Evolutionary conservation across 306 rosid genomes (phyloP).

Genomic region (Vigna nakashimae): DNA sequence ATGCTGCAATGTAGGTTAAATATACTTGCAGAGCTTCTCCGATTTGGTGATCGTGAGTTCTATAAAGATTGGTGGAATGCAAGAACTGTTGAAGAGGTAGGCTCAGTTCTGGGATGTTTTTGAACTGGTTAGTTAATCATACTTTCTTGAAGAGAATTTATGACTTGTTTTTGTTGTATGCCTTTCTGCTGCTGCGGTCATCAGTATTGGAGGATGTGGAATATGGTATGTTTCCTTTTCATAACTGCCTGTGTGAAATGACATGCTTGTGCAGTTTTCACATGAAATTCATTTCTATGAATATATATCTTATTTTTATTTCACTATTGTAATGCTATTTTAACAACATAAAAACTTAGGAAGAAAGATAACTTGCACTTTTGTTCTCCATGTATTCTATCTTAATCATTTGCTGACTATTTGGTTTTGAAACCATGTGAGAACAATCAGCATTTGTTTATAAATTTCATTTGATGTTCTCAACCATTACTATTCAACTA

Average conservation of each 20-base stretch:
- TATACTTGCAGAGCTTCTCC: conserved; percentile 91
- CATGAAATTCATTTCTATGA: conserved; percentile 5
- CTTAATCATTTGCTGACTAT: background rate
- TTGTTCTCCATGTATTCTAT: background rate
- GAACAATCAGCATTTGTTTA: conserved; percentile 23
- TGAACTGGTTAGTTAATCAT: conserved; percentile 18
- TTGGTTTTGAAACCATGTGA: conserved; percentile 24
- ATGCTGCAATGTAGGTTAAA: conserved; percentile 76
- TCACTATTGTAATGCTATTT: conserved; percentile 10
- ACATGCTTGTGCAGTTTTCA: conserved; percentile 5
- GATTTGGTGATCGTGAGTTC: conserved; percentile 96
- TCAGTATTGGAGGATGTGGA: conserved; percentile 99
- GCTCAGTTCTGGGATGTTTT: conserved; percentile 36
- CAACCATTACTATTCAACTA: conserved; percentile 37
- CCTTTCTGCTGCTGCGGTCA: conserved; percentile 53
- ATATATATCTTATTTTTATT: background rate
- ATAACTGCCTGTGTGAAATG: conserved; percentile 22
- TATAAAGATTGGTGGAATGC: conserved; percentile 99
- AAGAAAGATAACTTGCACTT: background rate
- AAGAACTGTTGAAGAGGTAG: conserved; percentile 94
- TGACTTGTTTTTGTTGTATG: conserved; percentile 56
- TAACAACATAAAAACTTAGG: background rate
- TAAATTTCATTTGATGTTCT: conserved; percentile 14
- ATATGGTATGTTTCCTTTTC: conserved; percentile 77
- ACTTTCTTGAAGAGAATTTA: conserved; percentile 36